These are phyloP conservation scores for Xylaria sp. DNA, from an alignment of 2,329 filamentous ascomycete genomes.

Conservation along the genomic window DNA sequence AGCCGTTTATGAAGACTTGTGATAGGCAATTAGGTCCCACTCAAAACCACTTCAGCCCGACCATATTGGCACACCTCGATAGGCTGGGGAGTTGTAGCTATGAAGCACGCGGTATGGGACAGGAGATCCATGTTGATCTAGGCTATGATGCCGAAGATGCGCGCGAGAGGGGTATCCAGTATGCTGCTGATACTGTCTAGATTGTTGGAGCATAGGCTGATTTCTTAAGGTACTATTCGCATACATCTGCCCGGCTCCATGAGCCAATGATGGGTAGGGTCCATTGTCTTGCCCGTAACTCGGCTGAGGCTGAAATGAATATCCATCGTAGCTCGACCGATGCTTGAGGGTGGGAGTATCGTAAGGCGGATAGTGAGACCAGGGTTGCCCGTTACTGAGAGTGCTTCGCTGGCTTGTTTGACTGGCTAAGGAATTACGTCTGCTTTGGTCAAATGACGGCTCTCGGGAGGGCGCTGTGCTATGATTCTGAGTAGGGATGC, in stretches of 20 bases:
- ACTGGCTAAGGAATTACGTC: constrained; percentile 49
- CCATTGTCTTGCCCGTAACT: constrained; percentile 40
- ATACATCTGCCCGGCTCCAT: constrained; percentile 39
- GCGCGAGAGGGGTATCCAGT: constrained; percentile 50
- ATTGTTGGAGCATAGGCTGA: constrained; percentile 42
- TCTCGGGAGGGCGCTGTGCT: constrained; percentile 41
- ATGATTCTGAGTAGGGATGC: constrained; percentile 47
- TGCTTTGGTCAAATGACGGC: constrained; percentile 45
- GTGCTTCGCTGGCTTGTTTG: constrained; percentile 43
- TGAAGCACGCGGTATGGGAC: constrained; percentile 64
- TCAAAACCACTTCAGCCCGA: constrained; percentile 49
- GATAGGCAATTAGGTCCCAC: constrained; percentile 1
- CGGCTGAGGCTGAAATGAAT: constrained; percentile 34
- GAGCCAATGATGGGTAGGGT: constrained; percentile 40
- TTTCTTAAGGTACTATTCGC: constrained; percentile 44
- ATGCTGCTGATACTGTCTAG: constrained; percentile 47
- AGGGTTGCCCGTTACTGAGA: constrained; percentile 32
- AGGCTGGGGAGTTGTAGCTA: constrained; percentile 68
- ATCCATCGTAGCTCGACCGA: constrained; percentile 43
- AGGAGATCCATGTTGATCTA: constrained; percentile 46
- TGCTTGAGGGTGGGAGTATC: constrained; percentile 37
- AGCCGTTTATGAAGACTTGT: not conserved
- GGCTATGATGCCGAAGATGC: constrained; percentile 54
- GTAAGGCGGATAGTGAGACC: constrained; percentile 30
- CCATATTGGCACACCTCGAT: constrained; percentile 66